phyloP scores from a whole-genome alignment of 768 basidiomycete species.

The Auricularia auricula-judae region DNA sequence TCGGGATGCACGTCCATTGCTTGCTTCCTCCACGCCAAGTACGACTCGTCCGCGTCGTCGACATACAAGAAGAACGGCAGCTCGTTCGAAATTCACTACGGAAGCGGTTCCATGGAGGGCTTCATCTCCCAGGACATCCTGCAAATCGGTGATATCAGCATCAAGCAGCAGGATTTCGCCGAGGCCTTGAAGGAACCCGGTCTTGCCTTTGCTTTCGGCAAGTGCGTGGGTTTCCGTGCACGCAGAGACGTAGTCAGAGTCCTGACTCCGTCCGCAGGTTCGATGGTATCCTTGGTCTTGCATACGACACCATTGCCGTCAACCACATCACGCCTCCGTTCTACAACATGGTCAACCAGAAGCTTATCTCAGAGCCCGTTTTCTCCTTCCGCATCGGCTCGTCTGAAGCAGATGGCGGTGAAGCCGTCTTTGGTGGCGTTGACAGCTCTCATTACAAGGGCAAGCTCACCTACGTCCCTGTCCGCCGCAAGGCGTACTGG shows the following conservation, averaged over 20 bases:
- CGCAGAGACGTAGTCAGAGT: not conserved
- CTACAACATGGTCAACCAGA: conserved; percentile 81
- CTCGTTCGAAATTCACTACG: conserved; percentile 84
- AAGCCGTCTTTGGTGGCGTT: conserved; percentile 85
- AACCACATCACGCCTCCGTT: conserved; percentile 90
- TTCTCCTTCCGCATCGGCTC: conserved; percentile 91
- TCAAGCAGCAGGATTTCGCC: conserved; percentile 77
- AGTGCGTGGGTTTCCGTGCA: conserved; percentile 35
- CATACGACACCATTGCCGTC: conserved; percentile 90
- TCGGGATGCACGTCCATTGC: conserved; percentile 73
- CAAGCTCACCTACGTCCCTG: conserved; percentile 73
- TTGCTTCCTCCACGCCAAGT: conserved; percentile 91
- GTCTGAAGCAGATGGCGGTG: conserved; percentile 81
- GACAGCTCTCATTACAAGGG: conserved; percentile 70
- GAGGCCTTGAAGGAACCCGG: conserved; percentile 96
- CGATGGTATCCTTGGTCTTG: conserved; percentile 92
- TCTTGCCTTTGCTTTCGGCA: conserved; percentile 93
- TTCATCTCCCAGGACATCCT: conserved; percentile 81
- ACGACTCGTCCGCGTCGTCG: conserved; percentile 66
- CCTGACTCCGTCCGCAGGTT: conserved; percentile 41
- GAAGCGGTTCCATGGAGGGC: conserved; percentile 94
- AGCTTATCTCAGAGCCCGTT: conserved; percentile 71
- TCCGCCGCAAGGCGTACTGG: conserved; percentile 96
- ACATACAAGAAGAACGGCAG: conserved; percentile 87
- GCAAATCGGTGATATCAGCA: conserved; percentile 68